phyloP scores from a whole-genome alignment of 257 asterid genomes.

The Galeopsis tetrahit region DNA sequence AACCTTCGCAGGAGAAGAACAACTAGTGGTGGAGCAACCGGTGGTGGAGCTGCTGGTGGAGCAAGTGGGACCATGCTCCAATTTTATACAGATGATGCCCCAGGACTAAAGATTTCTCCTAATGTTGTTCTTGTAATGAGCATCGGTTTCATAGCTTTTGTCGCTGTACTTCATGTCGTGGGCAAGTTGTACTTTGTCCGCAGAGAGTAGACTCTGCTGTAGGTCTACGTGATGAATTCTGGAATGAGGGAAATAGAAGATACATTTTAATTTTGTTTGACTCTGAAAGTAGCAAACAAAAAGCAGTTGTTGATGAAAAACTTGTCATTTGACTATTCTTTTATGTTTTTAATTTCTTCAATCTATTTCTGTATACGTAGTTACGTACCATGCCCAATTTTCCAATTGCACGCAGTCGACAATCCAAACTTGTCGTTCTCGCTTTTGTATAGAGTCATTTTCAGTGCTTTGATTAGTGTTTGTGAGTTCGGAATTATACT shows the following conservation, averaged over 20 bases:
- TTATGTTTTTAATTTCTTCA: neutral
- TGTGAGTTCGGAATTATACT: too few relatives aligned
- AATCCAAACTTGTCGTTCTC: too few relatives aligned
- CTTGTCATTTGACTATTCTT: slow-evolving; percentile 10
- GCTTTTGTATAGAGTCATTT: too few relatives aligned
- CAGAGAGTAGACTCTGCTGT: slow-evolving; percentile 42
- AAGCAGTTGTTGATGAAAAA: neutral
- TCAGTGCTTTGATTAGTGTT: too few relatives aligned
- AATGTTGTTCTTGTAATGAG: slow-evolving; percentile 70
- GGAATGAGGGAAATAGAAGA: slow-evolving; percentile 13
- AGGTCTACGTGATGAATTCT: neutral
- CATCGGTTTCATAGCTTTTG: slow-evolving; percentile 73
- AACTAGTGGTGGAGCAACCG: slow-evolving; percentile 32
- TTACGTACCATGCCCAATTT: too few relatives aligned
- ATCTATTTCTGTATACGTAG: neutral
- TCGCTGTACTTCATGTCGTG: slow-evolving; percentile 67
- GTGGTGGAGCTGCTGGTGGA: slow-evolving; percentile 57
- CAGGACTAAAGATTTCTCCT: slow-evolving; percentile 70
- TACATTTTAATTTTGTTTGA: slow-evolving; percentile 1
- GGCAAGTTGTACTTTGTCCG: slow-evolving; percentile 72
- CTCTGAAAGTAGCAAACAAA: slow-evolving; percentile 2
- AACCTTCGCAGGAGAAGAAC: slow-evolving; percentile 53
- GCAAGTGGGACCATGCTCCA: slow-evolving; percentile 72
- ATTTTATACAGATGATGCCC: slow-evolving; percentile 71
- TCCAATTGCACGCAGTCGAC: too few relatives aligned